Conservation (phyloP, 768 basidiomycete genomes). For the Steccherinum ochraceum region DNA sequence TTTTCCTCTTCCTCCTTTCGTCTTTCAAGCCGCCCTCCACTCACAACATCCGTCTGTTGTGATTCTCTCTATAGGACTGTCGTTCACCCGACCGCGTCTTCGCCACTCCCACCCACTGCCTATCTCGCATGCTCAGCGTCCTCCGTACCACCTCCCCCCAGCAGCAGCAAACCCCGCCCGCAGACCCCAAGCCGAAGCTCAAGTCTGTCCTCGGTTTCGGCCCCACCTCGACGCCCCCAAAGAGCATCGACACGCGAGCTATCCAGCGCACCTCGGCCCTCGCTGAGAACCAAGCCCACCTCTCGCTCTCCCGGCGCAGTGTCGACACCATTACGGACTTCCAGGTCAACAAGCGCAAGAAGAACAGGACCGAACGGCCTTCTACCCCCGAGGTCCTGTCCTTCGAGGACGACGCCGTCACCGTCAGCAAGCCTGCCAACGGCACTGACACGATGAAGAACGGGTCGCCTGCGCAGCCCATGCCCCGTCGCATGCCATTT, state of each 20-base stretch:
- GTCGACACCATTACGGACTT: conserved; percentile 36
- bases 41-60: not conserved
- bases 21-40: conserved; percentile 14
- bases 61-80: conserved; percentile 8
- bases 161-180: conserved; percentile 17
- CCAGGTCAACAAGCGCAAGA: conserved; percentile 24
- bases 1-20: conserved; percentile 19
- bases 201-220: conserved; percentile 41
- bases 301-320: conserved; percentile 32
- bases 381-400: conserved; percentile 36
- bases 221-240: conserved; percentile 21
- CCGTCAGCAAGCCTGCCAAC: conserved; percentile 13
- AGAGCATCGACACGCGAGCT: conserved; percentile 18
- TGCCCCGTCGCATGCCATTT: conserved; percentile 36
- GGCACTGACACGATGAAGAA: conserved; percentile 20
- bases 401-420: conserved; percentile 31
- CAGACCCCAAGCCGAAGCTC: conserved; percentile 36
- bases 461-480: conserved; percentile 18
- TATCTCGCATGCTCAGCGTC: conserved; percentile 39
- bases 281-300: conserved; percentile 23
- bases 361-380: conserved; percentile 26
- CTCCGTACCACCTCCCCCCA: conserved; percentile 25
- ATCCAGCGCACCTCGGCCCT: conserved; percentile 23
- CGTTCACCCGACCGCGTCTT: conserved; percentile 12
- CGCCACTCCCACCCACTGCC: conserved; percentile 15